A percentile compares a stretch with the other conserved stretches of the same genome.
These are phyloP conservation scores for Phyllosticta citriasiana DNA, from an alignment of 2,329 filamentous ascomycete genomes.

Conservation along the genomic window DNA sequence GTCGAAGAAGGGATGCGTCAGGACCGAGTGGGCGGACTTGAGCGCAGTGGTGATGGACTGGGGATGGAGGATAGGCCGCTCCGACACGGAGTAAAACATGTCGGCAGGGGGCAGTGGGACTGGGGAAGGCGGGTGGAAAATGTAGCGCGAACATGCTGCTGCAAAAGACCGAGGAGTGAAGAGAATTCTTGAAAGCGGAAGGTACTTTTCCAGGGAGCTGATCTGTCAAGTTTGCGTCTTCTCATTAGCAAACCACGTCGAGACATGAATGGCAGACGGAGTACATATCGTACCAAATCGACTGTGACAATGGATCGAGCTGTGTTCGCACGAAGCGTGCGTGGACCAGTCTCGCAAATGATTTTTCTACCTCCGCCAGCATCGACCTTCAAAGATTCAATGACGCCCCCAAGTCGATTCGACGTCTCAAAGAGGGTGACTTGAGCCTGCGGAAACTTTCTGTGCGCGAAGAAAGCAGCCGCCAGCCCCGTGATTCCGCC, in stretches of 20 bases:
- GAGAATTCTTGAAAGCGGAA: background rate
- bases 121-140: background rate
- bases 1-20: background rate
- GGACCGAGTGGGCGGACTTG: background rate
- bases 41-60: background rate
- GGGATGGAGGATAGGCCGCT: background rate
- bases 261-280: background rate
- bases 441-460: background rate
- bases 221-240: background rate
- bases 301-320: background rate
- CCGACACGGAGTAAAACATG: background rate
- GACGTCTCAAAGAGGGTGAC: background rate
- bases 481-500: conserved; percentile 2
- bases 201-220: background rate
- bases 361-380: background rate
- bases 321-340: background rate
- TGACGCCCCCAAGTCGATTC: conserved; percentile 1
- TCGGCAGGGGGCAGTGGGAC: background rate
- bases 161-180: background rate
- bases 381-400: background rate
- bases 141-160: background rate
- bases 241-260: background rate
- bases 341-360: background rate
- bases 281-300: background rate
- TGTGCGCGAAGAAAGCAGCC: background rate